Percentiles rank a stretch among this genome's conserved stretches.
Conservation (phyloP, 75 land plant species). For the Larix kaempferi region DNA sequence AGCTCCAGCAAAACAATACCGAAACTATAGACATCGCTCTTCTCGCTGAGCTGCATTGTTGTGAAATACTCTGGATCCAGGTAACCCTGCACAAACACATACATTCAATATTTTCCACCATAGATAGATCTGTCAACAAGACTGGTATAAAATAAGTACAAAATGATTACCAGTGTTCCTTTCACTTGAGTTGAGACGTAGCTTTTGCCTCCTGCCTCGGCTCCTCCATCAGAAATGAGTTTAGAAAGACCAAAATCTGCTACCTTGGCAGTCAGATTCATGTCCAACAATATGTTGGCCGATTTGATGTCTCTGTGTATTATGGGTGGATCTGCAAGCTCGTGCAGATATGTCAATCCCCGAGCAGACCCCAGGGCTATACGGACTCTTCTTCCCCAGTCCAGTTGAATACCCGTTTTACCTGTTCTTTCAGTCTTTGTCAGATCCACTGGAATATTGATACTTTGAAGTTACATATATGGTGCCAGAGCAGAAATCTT, state of each 20-base stretch:
- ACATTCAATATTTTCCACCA: background rate
- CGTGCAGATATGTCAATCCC: slow-evolving; percentile 38
- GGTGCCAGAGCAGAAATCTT: too few species aligned
- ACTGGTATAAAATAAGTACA: background rate
- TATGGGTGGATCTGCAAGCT: slow-evolving; percentile 30
- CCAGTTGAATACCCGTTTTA: slow-evolving; percentile 13
- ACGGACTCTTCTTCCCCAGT: slow-evolving; percentile 24
- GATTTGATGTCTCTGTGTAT: slow-evolving; percentile 45
- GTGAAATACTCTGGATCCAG: slow-evolving; percentile 83
- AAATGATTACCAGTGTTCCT: slow-evolving; percentile 26
- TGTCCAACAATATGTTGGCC: slow-evolving; percentile 36
- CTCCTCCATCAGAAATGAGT: slow-evolving; percentile 5
- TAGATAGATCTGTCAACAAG: background rate
- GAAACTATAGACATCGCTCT: slow-evolving; percentile 90
- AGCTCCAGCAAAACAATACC: slow-evolving; percentile 85
- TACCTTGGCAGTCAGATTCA: slow-evolving; percentile 30
- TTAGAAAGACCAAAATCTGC: slow-evolving; percentile 38
- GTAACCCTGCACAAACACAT: slow-evolving; percentile 65
- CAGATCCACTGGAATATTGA: too few species aligned
- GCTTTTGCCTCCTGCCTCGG: background rate
- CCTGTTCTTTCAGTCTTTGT: background rate
- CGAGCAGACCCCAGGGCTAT: slow-evolving; percentile 37
- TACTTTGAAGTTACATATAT: too few species aligned
- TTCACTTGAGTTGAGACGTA: slow-evolving; percentile 25
- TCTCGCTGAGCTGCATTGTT: slow-evolving; percentile 74